Base-by-base conservation (phyloP, 768 basidiomycete species). In the Chalciporus sphaerocephalus region DNA sequence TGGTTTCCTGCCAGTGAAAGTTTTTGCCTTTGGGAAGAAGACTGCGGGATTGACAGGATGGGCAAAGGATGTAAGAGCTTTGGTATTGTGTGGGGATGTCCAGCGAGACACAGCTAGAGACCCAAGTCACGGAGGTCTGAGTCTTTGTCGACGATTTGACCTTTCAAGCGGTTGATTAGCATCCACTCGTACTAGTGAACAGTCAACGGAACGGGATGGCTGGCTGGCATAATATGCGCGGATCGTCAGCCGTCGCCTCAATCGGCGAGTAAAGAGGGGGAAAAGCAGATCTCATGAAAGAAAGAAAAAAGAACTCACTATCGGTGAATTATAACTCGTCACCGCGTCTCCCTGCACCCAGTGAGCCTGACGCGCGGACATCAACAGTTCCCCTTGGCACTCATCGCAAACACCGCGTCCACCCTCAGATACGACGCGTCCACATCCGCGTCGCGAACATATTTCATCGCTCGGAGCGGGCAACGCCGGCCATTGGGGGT, bases 31-130 rank as follows among this genome's bases (percentile, higher is more conserved):
- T 35, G 20, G 1, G 21, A 37, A 36, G 28, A 5, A 21, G 25
- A 37, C 38, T 25, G 15, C 38, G 39, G 6, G 20, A 15, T 15
- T 44, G 51, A 38, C 60, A 62, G 13, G 25, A 17, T 16, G 42
- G n/a, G 23, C 57, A 59, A 2, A 50, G 35, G 35, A 38, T 35
- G 24, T 54, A 38, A 16, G 42, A 5, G 25, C 20, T 22, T 30
- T 27, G 30, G 32, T 11, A 20, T 32, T 9, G 40, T 9, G 20
- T n/a, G 12, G 52, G 36, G 23, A 46, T 24, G 10, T 22, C n/a
- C 30, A 55, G 25, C 21, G 42, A 1, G 15, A 33, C 38, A 28
- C n/a, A 44, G 25, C 59, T 55, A 20, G 22, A 40, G 27, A 25
- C 11, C 15, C 48, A 52, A 13, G 17, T 35, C 2, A 24, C n/a